Conservation (phyloP, 2,329 filamentous ascomycete genomes). For the Pezicula neosporulosa region DNA sequence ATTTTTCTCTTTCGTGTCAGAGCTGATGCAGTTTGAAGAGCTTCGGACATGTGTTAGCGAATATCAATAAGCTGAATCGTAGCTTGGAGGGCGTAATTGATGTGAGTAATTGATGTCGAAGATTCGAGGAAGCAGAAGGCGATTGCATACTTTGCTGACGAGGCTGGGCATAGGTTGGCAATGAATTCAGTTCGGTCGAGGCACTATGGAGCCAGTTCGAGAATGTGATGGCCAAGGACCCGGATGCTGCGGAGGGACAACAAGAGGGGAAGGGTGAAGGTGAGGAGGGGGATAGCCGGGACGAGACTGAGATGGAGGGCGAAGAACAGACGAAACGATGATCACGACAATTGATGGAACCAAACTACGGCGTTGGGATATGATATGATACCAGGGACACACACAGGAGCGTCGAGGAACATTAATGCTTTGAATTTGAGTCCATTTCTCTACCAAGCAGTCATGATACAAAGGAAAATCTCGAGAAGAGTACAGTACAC, state of each 20-base stretch:
- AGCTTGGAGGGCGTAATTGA: slow-evolving; percentile 88
- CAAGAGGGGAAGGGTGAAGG: slow-evolving; percentile 23
- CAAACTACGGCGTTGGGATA: slow-evolving; percentile 13
- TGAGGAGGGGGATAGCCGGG: slow-evolving; percentile 18
- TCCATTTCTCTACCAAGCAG: slow-evolving; percentile 44
- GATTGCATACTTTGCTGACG: background rate
- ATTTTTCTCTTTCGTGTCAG: background rate
- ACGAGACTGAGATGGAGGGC: slow-evolving; percentile 1
- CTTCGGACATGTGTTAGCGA: slow-evolving; percentile 89
- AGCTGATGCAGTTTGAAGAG: slow-evolving; percentile 38
- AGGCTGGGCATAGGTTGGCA: slow-evolving; percentile 64
- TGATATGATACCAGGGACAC: slow-evolving; percentile 19
- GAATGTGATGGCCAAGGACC: slow-evolving; percentile 82
- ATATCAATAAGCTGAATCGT: slow-evolving; percentile 93
- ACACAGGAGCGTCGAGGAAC: background rate
- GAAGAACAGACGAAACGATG: slow-evolving; percentile 8
- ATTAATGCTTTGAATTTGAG: slow-evolving; percentile 37
- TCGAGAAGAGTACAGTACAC: background rate
- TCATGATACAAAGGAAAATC: slow-evolving; percentile 29
- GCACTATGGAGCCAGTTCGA: slow-evolving; percentile 97
- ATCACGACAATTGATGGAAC: slow-evolving; percentile 11
- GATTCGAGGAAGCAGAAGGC: background rate
- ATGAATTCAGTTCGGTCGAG: slow-evolving; percentile 96
- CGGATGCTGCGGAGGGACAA: slow-evolving; percentile 30
- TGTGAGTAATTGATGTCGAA: slow-evolving; percentile 43